phyloP scores from a whole-genome alignment of 169 alveolate genomes.

The Fabrea salina region DNA sequence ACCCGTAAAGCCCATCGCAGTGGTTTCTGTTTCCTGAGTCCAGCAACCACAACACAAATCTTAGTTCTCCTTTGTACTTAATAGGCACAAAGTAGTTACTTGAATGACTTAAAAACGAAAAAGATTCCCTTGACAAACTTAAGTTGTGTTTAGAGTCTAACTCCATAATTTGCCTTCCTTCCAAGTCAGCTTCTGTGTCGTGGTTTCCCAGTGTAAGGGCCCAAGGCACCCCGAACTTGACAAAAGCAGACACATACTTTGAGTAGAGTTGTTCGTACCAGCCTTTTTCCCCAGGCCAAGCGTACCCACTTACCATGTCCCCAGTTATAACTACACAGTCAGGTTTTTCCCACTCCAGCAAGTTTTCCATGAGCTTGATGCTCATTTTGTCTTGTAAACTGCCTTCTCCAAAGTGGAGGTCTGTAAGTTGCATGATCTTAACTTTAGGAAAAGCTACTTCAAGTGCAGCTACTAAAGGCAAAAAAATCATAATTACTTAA shows the following conservation, averaged over 20 bases:
- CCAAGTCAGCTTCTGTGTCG: conserved; percentile 56
- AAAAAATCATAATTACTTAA: too few species aligned
- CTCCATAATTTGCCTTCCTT: conserved; percentile 36
- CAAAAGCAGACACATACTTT: conserved; percentile 27
- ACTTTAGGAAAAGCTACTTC: neutral
- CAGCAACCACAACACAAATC: conserved; percentile 37
- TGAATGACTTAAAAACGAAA: neutral
- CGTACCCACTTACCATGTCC: conserved; percentile 61
- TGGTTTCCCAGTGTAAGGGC: conserved; percentile 56
- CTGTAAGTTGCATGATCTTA: conserved; percentile 44
- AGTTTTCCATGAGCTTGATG: neutral
- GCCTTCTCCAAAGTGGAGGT: conserved; percentile 46
- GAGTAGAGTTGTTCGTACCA: conserved; percentile 39
- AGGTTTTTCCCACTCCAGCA: conserved; percentile 49
- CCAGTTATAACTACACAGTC: conserved; percentile 58
- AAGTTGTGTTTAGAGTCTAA: conserved; percentile 24
- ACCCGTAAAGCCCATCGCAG: conserved; percentile 35
- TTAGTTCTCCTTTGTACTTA: neutral
- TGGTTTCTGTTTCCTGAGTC: conserved; percentile 43
- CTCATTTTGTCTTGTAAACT: conserved; percentile 23
- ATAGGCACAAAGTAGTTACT: conserved; percentile 24
- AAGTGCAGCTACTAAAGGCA: conserved; percentile 4
- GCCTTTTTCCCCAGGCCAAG: conserved; percentile 46
- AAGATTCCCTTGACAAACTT: neutral
- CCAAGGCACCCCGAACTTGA: conserved; percentile 33